Percentiles rank a stretch among this genome's conserved stretches.
Evolutionary conservation across 257 asterid species (phyloP).

Genomic region (Solanum corneliomulleri): DNA sequence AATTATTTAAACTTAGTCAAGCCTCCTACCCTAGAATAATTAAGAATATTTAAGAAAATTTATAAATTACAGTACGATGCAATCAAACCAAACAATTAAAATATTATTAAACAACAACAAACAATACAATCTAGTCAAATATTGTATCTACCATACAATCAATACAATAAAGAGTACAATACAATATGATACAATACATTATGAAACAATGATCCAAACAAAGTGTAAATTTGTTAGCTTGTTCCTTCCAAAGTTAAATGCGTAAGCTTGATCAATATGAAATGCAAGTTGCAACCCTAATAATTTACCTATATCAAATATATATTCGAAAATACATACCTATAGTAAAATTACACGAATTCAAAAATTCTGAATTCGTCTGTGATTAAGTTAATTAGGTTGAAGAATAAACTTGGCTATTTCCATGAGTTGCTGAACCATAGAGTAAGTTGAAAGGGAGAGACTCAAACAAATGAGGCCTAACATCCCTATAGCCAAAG

Average conservation of each 20-base stretch:
- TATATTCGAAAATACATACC: not conserved
- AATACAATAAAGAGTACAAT: no score
- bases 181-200: no score
- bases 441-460: conserved; percentile 27
- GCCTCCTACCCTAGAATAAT: no score
- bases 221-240: not conserved
- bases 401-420: conserved; percentile 15
- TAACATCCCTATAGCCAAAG: conserved; percentile 46
- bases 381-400: not conserved
- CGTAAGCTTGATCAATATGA: not conserved
- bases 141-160: no score
- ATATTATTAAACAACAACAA: no score
- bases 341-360: not conserved
- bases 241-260: not conserved
- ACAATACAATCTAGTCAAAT: no score
- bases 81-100: no score
- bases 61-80: no score
- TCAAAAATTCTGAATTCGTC: not conserved
- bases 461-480: conserved; percentile 23
- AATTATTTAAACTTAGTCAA: no score
- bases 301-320: not conserved
- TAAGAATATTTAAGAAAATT: no score
- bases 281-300: not conserved
- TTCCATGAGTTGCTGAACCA: conserved; percentile 16
- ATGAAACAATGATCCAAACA: no score